These are phyloP conservation scores for Shiraia bambusicola DNA, from an alignment of 2,329 filamentous ascomycete genomes.

Conservation along the genomic window DNA sequence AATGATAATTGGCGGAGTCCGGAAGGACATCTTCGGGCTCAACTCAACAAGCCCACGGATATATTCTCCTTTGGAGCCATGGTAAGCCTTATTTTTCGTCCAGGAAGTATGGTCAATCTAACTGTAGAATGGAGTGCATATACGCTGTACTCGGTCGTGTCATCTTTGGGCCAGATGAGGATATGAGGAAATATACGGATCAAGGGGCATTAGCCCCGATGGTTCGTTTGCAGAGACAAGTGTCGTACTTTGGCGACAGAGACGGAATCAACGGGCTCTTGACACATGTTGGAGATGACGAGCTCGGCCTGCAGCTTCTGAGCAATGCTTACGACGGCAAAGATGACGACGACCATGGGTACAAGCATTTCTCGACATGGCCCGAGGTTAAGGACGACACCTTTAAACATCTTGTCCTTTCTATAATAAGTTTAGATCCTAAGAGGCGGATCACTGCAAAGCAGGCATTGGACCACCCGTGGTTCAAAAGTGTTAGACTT, in stretches of 20 bases:
- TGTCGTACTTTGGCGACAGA: slow-evolving; percentile 33
- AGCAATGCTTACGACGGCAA: slow-evolving; percentile 35
- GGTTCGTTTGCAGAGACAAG: slow-evolving; percentile 31
- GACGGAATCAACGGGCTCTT: slow-evolving; percentile 34
- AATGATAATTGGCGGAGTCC: slow-evolving; percentile 40
- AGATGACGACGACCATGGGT: slow-evolving; percentile 27
- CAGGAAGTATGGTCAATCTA: background rate
- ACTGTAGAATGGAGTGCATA: slow-evolving; percentile 20
- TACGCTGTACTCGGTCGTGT: slow-evolving; percentile 26
- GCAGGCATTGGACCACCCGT: slow-evolving; percentile 40
- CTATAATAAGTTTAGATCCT: slow-evolving; percentile 47
- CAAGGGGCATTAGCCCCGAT: slow-evolving; percentile 25
- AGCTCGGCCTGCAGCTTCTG: slow-evolving; percentile 31
- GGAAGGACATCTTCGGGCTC: slow-evolving; percentile 28
- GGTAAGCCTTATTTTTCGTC: slow-evolving; percentile 14
- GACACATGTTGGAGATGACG: slow-evolving; percentile 31
- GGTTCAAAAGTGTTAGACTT: slow-evolving; percentile 10
- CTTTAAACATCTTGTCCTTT: slow-evolving; percentile 44
- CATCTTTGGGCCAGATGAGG: slow-evolving; percentile 29
- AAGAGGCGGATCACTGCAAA: slow-evolving; percentile 43
- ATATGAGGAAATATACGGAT: slow-evolving; percentile 20
- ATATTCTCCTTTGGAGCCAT: slow-evolving; percentile 35
- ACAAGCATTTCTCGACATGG: slow-evolving; percentile 36
- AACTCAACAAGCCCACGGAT: slow-evolving; percentile 33
- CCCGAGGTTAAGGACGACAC: slow-evolving; percentile 37